Conservation (phyloP, 768 basidiomycete species). For the Mycena sanguinolenta region DNA sequence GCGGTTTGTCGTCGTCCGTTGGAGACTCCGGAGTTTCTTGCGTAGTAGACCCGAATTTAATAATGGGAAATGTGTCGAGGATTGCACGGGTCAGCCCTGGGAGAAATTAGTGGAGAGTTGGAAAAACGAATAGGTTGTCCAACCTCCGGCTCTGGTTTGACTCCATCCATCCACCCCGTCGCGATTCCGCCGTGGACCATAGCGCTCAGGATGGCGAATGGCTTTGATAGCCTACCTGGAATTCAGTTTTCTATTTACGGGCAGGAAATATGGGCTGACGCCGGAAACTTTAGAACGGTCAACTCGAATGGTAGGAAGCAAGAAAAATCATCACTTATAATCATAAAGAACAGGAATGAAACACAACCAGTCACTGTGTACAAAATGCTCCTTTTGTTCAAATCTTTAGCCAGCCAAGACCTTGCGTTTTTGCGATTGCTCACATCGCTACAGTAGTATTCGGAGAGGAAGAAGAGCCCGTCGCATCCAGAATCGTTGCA, state of each 20-base stretch:
- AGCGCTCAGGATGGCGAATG: conserved; percentile 90
- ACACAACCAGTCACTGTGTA: conserved; percentile 94
- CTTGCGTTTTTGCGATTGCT: not conserved
- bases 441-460: conserved; percentile 85
- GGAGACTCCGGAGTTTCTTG: conserved; percentile 11
- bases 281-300: conserved; percentile 4
- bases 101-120: not conserved
- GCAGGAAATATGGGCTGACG: not conserved
- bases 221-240: conserved; percentile 77
- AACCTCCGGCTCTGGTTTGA: conserved; percentile 57
- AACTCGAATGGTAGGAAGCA: not conserved
- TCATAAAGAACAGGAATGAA: conserved; percentile 84
- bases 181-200: conserved; percentile 77
- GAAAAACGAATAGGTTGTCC: not conserved
- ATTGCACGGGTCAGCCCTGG: conserved; percentile 91
- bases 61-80: conserved; percentile 94
- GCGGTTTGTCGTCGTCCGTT: conserved; percentile 45
- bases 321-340: conserved; percentile 59
- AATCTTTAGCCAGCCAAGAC: conserved; percentile 2
- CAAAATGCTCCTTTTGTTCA: conserved; percentile 73
- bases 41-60: conserved; percentile 75
- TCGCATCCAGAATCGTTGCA: conserved; percentile 1
- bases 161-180: conserved; percentile 50
- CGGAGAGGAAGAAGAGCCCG: not conserved
- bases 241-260: not conserved